Conservation (phyloP, 768 basidiomycete genomes). For the Paxillus ammoniavirescens region DNA sequence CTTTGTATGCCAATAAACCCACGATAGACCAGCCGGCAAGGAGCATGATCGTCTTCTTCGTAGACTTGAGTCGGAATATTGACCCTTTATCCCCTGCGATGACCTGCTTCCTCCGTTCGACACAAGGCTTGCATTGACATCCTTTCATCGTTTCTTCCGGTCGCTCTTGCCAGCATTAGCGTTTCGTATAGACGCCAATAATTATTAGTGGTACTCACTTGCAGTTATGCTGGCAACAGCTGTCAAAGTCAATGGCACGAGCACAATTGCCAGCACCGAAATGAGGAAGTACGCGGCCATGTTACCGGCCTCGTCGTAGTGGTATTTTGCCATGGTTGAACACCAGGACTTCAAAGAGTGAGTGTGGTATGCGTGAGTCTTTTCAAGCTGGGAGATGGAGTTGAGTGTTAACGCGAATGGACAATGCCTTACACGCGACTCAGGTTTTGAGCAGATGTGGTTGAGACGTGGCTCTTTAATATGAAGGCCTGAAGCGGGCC, state of each 20-base stretch:
- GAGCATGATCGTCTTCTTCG: conserved; percentile 53
- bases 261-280: conserved; percentile 80
- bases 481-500: neutral
- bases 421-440: neutral
- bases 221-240: conserved; percentile 37
- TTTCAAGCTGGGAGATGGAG: neutral
- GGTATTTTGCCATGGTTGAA: conserved; percentile 69
- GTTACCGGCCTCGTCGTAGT: conserved; percentile 82
- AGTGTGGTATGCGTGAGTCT: neutral
- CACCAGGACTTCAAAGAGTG: neutral
- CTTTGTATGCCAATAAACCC: conserved; percentile 65
- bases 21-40: conserved; percentile 74
- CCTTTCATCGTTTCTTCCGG: conserved; percentile 35
- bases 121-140: conserved; percentile 64
- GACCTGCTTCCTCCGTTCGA: conserved; percentile 49
- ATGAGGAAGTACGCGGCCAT: conserved; percentile 92
- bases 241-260: conserved; percentile 74
- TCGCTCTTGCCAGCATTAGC: conserved; percentile 24
- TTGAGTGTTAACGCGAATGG: too few relatives aligned
- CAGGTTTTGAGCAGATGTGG: conserved; percentile 12
- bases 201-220: conserved; percentile 40
- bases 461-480: conserved; percentile 8
- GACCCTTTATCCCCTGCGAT: conserved; percentile 45
- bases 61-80: conserved; percentile 46
- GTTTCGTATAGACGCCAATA: too few relatives aligned